Base-by-base conservation (phyloP, 176 grass and related monocot genomes). In the Phragmites australis region DNA sequence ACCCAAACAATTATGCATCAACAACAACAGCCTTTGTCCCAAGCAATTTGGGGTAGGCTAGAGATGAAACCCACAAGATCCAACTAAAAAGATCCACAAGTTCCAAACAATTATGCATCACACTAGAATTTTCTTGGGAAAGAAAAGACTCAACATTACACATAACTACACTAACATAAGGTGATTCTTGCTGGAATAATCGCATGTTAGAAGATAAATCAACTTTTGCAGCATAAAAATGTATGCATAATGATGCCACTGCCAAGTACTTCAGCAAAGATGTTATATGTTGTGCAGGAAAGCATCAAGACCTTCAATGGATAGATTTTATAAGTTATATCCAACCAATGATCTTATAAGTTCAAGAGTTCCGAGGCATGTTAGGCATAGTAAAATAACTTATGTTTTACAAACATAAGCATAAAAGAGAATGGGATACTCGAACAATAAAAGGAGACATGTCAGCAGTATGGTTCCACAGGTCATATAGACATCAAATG, bases 1-100 rank as follows among this genome's bases (percentile, higher is more conserved):
- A 70, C 14, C 51, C 70, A 46, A 66, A 75, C 43, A 88, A 82
- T 7, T 30, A 82, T 70, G 59, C 19, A 80, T 48, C 22, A 37
- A 37, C 34, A 37, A 37, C 34, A 37, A 37, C 34, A 37, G 34
- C 34, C 34, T 37, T 37, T 37, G 5, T 37, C 34, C 34, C 34
- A 37, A 37, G 34, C 34, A 37, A 37, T 2, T 37, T 37, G 34
- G 34, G 34, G 34, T 37, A 37, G 34, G 34, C 34, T 37, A 37
- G 34, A 37, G 34, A 37, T 37, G 34, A 37, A 37, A 37, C 34
- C 34, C 34, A 37, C 34, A 37, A 37, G 34, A 37, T 37, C 34
- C 34, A 37, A 37, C 34, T 37, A 37, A 37, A 37, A 37, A 61
- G 12, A 61, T 61, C n/a, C n/a, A n/a, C n/a, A n/a, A n/a, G n/a